phyloP scores from a whole-genome alignment of 2,329 filamentous ascomycete genomes.

The Alternaria conjuncta region DNA sequence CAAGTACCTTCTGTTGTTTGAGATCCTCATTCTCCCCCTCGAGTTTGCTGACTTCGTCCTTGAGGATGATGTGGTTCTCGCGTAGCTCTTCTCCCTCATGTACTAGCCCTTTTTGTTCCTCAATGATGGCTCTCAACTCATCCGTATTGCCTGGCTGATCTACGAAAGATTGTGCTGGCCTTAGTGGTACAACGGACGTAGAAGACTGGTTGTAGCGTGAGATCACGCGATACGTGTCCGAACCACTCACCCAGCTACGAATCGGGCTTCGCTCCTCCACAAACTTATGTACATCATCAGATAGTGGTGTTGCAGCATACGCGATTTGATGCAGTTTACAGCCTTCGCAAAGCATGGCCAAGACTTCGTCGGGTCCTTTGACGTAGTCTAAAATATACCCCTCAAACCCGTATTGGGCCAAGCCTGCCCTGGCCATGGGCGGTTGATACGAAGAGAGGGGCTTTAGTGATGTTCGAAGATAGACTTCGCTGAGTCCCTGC shows the following conservation, averaged over 20 bases:
- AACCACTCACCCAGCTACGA: conserved; percentile 72
- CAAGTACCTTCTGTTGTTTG: conserved; percentile 14
- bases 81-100: conserved; percentile 48
- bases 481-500: conserved; percentile 72
- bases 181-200: conserved; percentile 68
- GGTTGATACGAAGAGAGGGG: conserved; percentile 62
- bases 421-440: conserved; percentile 62
- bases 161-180: conserved; percentile 72
- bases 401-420: conserved; percentile 71
- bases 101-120: conserved; percentile 54
- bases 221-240: conserved; percentile 61
- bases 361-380: conserved; percentile 78
- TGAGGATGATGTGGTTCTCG: conserved; percentile 31
- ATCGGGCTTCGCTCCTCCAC: conserved; percentile 65
- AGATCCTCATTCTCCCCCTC: conserved; percentile 26
- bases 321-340: conserved; percentile 72
- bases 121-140: conserved; percentile 67
- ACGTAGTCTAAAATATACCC: conserved; percentile 81
- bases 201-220: conserved; percentile 81
- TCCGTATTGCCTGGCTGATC: conserved; percentile 74
- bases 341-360: conserved; percentile 86
- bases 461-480: conserved; percentile 68
- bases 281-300: conserved; percentile 70
- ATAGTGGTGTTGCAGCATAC: conserved; percentile 68
- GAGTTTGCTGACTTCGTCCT: conserved; percentile 35